Base-by-base conservation (phyloP, 202 grass and related monocot species). In the Setaria italica region DNA sequence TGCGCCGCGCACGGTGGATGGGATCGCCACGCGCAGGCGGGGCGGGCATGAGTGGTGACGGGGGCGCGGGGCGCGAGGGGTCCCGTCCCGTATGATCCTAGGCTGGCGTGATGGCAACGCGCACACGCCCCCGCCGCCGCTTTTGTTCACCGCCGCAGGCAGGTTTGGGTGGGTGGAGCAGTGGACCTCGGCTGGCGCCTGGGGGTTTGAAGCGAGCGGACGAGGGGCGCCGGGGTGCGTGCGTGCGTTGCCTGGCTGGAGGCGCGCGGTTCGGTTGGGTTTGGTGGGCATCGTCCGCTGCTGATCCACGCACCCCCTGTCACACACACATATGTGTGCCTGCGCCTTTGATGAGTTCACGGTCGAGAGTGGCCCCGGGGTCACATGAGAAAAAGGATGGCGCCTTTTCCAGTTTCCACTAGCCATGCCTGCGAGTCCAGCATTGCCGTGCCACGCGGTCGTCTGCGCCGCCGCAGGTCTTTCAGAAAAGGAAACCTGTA, bases 131-230 rank as follows among this genome's bases (percentile, higher is more conserved):
- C 5, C 3, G 25, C 25, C 25, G 25, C 4, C 62, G 70, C 70
- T 74, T 74, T 74, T 74, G 70, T 14, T 74, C 70, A 34, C 70
- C 70, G 70, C 70, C 47, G 48, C 25, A 51, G 47, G 70, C 70
- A 53, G 71, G 72, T 30, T 73, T n/a, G 72, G 72, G 48, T 74
- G 49, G 71, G 71, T 74, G 29, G 71, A 33, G 11, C 33, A 9
- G 63, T 19, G 63, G 63, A 9, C 62, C 33, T 35, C 7, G 7
- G 17, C 4, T 6, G 25, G 12, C 29, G 29, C 25, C 11, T 3
- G 29, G 60, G 11, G 9, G 25, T 25, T 47, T 9, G 58, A 21
- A 9, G 55, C 55, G 58, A 33, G 62, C 62, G 62, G 12, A 34
- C 58, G 58, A 9, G 9, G 58, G 58, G 21, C 25, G 58, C 21